Evolutionary conservation across 192 early-diverging fungal genomes (phyloP).

Genomic region (Rhizophagus clarus): DNA sequence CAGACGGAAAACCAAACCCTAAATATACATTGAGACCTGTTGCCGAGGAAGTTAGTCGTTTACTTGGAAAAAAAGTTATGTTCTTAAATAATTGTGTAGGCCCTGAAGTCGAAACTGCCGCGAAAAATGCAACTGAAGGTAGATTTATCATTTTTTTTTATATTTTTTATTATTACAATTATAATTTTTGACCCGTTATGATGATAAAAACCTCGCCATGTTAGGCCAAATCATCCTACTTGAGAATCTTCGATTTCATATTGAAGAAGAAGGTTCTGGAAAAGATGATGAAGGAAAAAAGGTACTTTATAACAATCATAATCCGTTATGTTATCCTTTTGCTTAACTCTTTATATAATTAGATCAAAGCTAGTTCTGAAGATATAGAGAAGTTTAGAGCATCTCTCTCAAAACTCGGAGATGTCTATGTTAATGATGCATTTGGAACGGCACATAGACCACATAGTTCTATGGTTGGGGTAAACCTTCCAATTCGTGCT

Average conservation of each 20-base stretch:
- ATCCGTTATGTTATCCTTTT: neutral
- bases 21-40: constrained; percentile 96
- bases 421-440: constrained; percentile 98
- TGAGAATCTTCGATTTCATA: constrained; percentile 98
- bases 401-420: constrained; percentile 91
- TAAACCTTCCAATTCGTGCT: constrained; percentile 85
- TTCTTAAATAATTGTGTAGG: constrained; percentile 97
- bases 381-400: constrained; percentile 84
- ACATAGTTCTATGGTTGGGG: constrained; percentile 97
- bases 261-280: constrained; percentile 94
- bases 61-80: constrained; percentile 80
- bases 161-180: neutral
- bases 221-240: constrained; percentile 78
- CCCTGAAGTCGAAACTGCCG: constrained; percentile 76
- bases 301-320: constrained; percentile 25
- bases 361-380: constrained; percentile 83
- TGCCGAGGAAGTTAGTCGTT: constrained; percentile 74
- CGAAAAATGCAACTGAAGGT: constrained; percentile 66
- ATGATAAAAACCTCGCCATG: too few species aligned
- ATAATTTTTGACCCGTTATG: neutral
- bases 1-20: constrained; percentile 82
- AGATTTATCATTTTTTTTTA: neutral
- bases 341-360: neutral
- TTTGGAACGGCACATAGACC: constrained; percentile 99
- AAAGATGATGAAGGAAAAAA: constrained; percentile 92